phyloP scores from a whole-genome alignment of 768 basidiomycete genomes.

The Tylopilus subfusipes region DNA sequence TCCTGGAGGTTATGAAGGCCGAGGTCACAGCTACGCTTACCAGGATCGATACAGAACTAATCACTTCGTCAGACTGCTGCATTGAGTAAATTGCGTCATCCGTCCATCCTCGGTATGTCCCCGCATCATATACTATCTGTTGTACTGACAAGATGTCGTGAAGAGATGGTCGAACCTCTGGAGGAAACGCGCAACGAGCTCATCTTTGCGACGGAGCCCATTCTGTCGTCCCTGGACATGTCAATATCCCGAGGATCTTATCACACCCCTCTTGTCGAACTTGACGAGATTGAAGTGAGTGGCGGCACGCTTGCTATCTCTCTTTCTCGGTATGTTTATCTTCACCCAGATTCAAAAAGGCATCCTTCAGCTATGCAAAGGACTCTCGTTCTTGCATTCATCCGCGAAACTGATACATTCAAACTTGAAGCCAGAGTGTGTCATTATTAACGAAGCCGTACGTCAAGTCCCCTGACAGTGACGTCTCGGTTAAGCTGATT shows the following conservation, averaged over 20 bases:
- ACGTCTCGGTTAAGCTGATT: not conserved
- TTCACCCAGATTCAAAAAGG: slow-evolving; percentile 85
- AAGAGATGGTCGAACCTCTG: slow-evolving; percentile 96
- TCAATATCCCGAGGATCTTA: slow-evolving; percentile 67
- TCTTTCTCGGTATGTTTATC: slow-evolving; percentile 1
- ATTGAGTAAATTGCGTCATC: slow-evolving; percentile 82
- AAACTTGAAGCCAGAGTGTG: slow-evolving; percentile 81
- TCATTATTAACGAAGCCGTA: slow-evolving; percentile 87
- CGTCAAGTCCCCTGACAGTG: slow-evolving; percentile 26
- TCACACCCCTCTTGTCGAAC: slow-evolving; percentile 60
- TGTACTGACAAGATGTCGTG: slow-evolving; percentile 3
- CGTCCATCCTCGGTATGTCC: slow-evolving; percentile 77
- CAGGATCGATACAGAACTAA: slow-evolving; percentile 6
- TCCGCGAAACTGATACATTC: slow-evolving; percentile 91
- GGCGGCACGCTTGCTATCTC: not conserved
- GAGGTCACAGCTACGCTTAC: slow-evolving; percentile 55
- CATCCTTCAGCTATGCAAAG: slow-evolving; percentile 88
- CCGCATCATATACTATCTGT: not conserved
- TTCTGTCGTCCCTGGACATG: slow-evolving; percentile 76
- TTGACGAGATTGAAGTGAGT: slow-evolving; percentile 93
- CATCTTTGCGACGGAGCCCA: slow-evolving; percentile 89
- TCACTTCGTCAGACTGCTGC: slow-evolving; percentile 64
- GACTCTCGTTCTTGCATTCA: slow-evolving; percentile 84
- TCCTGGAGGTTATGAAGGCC: slow-evolving; percentile 81
- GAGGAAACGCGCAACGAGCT: slow-evolving; percentile 90